phyloP scores from a whole-genome alignment of 2,329 filamentous ascomycete genomes.

The Nigrospora osmanthi region DNA sequence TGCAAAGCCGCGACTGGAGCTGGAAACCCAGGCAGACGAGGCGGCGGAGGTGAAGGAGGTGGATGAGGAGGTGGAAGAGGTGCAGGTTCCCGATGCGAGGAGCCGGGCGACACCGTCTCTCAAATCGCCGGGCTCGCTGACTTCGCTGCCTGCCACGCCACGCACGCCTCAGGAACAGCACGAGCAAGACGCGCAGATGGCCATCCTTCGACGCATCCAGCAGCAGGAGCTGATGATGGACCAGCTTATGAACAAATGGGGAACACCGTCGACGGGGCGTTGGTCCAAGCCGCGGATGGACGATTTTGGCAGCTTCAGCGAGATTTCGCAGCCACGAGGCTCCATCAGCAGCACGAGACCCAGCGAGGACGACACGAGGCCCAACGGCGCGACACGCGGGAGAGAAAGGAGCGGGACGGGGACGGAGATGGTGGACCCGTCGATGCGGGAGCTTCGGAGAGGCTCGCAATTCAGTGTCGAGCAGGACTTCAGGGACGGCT shows the following conservation, averaged over 20 bases:
- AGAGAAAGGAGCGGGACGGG: not conserved
- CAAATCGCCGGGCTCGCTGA: too few species aligned
- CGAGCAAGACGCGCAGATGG: not conserved
- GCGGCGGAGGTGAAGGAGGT: too few species aligned
- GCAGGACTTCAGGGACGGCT: not conserved
- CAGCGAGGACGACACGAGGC: not conserved
- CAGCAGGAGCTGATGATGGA: slow-evolving; percentile 4
- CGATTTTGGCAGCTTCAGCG: not conserved
- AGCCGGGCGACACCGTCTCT: too few species aligned
- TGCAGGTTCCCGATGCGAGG: too few species aligned
- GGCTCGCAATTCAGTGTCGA: not conserved
- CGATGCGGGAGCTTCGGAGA: not conserved
- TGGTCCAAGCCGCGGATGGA: too few species aligned
- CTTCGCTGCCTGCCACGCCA: not conserved
- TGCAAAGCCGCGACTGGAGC: too few species aligned
- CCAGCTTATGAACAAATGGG: slow-evolving; percentile 4
- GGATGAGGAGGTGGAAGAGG: too few species aligned
- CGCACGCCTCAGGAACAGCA: not conserved
- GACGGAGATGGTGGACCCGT: not conserved
- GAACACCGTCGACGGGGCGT: not conserved
- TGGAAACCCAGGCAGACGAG: too few species aligned
- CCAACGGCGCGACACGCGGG: not conserved
- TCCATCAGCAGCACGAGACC: not conserved
- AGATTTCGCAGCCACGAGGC: not conserved
- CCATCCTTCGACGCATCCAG: slow-evolving; percentile 4